A percentile compares a stretch with the other conserved stretches of the same genome.
phyloP scores from a whole-genome alignment of 1,139 yeast genomes.

The Meyerozyma guilliermondii region DNA sequence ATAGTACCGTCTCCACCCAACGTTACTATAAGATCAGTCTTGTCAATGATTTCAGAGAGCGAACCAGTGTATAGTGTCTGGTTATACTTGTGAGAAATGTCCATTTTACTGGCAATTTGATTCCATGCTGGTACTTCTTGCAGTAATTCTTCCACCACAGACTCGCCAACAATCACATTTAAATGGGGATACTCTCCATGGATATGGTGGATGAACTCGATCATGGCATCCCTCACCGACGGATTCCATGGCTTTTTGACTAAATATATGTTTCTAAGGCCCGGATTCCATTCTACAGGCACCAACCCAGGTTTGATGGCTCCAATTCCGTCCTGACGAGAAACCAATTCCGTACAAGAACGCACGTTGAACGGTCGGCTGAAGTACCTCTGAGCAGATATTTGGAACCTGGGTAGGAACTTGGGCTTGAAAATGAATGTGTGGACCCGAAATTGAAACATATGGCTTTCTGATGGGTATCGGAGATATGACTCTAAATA shows the following conservation, averaged over 20 bases:
- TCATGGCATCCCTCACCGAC: conserved; percentile 61
- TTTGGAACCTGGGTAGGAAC: not conserved
- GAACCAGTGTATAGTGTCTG: conserved; percentile 52
- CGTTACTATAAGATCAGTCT: conserved; percentile 72
- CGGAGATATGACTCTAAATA: no score
- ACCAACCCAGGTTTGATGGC: conserved; percentile 45
- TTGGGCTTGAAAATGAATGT: conserved; percentile 1
- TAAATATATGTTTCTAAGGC: conserved; percentile 66
- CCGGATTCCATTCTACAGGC: conserved; percentile 41
- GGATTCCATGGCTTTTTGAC: conserved; percentile 83
- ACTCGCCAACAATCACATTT: conserved; percentile 72
- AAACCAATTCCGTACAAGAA: conserved; percentile 8
- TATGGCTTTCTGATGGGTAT: not conserved
- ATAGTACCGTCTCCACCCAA: conserved; percentile 97
- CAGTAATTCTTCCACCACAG: conserved; percentile 67
- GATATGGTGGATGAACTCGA: conserved; percentile 53
- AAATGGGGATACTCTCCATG: conserved; percentile 59
- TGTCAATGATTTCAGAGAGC: conserved; percentile 47
- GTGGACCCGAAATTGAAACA: not conserved
- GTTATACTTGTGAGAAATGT: not conserved
- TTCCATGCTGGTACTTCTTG: conserved; percentile 24
- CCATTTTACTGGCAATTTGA: not conserved
- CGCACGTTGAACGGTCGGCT: conserved; percentile 2
- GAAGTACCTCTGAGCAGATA: conserved; percentile 4
- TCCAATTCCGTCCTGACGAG: conserved; percentile 36